Evolutionary conservation across 345 rosid genomes (phyloP).

Genomic region (Camelina hispida): DNA sequence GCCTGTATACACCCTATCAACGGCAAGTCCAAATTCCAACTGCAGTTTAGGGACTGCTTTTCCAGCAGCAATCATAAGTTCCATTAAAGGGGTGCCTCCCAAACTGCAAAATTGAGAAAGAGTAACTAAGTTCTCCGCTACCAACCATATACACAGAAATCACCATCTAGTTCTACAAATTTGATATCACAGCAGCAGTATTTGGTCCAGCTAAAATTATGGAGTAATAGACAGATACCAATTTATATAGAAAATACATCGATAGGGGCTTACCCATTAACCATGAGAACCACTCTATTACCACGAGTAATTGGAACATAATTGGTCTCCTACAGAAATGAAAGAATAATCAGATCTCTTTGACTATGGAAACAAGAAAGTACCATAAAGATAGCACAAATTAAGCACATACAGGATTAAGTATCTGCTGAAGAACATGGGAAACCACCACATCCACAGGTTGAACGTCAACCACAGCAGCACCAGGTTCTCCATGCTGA

Average conservation of each 20-base stretch:
- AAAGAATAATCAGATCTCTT: slow-evolving; percentile 10
- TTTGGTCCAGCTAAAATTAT: background rate
- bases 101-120: slow-evolving; percentile 53
- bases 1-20: slow-evolving; percentile 97
- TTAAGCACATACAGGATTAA: slow-evolving; percentile 66
- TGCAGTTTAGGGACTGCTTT: slow-evolving; percentile 92
- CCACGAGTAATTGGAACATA: slow-evolving; percentile 96
- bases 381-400: slow-evolving; percentile 12
- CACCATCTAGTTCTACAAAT: background rate
- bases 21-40: slow-evolving; percentile 93
- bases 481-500: slow-evolving; percentile 97
- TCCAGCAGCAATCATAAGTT: slow-evolving; percentile 92
- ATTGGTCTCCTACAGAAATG: slow-evolving; percentile 80
- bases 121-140: slow-evolving; percentile 1
- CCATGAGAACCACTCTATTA: slow-evolving; percentile 89
- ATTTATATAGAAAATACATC: slow-evolving; percentile 6
- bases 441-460: slow-evolving; percentile 87
- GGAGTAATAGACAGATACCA: slow-evolving; percentile 11
- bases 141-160: slow-evolving; percentile 19
- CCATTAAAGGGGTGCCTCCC: slow-evolving; percentile 95
- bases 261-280: slow-evolving; percentile 74
- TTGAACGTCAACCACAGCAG: slow-evolving; percentile 87
- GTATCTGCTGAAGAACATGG: slow-evolving; percentile 80
- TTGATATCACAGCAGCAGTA: background rate
- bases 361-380: slow-evolving; percentile 21